Evolutionary conservation across 2,329 filamentous ascomycete species (phyloP).

Genomic region (Cladobotryum mycophilum): DNA sequence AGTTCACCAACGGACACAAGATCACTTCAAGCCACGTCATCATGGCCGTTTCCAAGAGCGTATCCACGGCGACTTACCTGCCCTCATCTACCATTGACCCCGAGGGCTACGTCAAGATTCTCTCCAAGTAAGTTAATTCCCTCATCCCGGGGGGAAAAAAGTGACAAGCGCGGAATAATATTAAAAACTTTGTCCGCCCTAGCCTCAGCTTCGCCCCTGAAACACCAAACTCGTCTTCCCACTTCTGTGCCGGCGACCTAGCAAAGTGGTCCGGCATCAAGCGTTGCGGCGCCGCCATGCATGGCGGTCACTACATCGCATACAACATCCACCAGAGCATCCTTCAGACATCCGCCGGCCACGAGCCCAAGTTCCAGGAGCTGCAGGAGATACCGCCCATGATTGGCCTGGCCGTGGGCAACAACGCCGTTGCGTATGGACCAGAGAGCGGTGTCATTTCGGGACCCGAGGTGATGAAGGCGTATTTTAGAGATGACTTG

Average conservation of each 20-base stretch:
- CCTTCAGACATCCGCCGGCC: slow-evolving; percentile 33
- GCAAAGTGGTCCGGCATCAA: slow-evolving; percentile 72
- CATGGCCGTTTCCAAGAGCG: slow-evolving; percentile 59
- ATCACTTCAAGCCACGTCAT: slow-evolving; percentile 60
- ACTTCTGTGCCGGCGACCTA: slow-evolving; percentile 67
- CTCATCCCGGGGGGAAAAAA: neutral
- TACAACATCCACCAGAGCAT: slow-evolving; percentile 62
- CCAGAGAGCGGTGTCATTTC: slow-evolving; percentile 49
- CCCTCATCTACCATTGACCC: slow-evolving; percentile 52
- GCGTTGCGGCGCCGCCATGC: slow-evolving; percentile 69
- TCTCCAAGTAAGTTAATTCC: slow-evolving; percentile 39
- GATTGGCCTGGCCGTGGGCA: slow-evolving; percentile 67
- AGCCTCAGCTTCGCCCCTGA: slow-evolving; percentile 49
- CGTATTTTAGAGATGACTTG: slow-evolving; percentile 63
- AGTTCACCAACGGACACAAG: slow-evolving; percentile 53
- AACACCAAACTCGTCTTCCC: slow-evolving; percentile 50
- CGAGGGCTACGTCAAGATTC: slow-evolving; percentile 60
- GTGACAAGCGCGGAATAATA: neutral
- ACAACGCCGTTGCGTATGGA: slow-evolving; percentile 59
- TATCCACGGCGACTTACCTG: slow-evolving; percentile 58
- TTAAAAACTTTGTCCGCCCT: neutral
- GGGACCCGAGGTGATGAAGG: slow-evolving; percentile 56
- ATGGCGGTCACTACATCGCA: slow-evolving; percentile 61
- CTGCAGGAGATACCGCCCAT: slow-evolving; percentile 53
- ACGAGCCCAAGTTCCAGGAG: slow-evolving; percentile 40